These are phyloP conservation scores for Tuber aestivum DNA, from an alignment of 495 filamentous ascomycete genomes.

Conservation along the genomic window DNA sequence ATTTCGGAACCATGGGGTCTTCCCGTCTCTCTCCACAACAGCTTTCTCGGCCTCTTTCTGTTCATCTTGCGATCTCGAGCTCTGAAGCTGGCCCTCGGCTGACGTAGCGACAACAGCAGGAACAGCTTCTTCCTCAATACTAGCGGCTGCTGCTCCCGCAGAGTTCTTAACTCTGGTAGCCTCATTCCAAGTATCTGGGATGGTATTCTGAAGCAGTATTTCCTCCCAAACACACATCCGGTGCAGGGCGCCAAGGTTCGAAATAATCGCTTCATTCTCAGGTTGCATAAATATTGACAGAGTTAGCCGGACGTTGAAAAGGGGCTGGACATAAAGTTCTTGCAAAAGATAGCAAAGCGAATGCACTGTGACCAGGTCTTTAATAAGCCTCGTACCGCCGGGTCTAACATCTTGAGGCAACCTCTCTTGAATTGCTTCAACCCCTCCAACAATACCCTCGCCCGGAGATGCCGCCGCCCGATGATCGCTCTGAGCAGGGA, in stretches of 20 bases:
- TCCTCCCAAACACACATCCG: constrained; percentile 78
- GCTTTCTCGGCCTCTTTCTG: constrained; percentile 45
- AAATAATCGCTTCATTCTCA: constrained; percentile 38
- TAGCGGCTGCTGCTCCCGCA: constrained; percentile 48
- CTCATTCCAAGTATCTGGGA: constrained; percentile 62
- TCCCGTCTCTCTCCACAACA: constrained; percentile 47
- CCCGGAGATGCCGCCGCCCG: constrained; percentile 29
- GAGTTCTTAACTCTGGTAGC: constrained; percentile 53
- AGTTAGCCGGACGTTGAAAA: constrained; percentile 56
- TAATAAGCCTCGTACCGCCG: constrained; percentile 67
- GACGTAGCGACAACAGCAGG: constrained; percentile 26
- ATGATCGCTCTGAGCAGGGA: constrained; percentile 28
- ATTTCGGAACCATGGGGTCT: constrained; percentile 65
- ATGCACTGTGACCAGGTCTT: constrained; percentile 68
- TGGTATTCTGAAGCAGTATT: constrained; percentile 60
- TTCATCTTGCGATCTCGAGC: constrained; percentile 31
- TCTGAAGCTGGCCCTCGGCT: constrained; percentile 21
- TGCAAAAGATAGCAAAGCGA: constrained; percentile 65
- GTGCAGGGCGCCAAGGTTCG: constrained; percentile 65
- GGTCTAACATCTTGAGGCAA: constrained; percentile 44
- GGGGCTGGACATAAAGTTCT: constrained; percentile 61
- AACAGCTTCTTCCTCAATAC: constrained; percentile 43
- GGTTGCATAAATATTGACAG: constrained; percentile 57
- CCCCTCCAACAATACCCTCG: constrained; percentile 37
- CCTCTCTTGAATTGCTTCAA: constrained; percentile 39